phyloP scores from a whole-genome alignment of 2,329 filamentous ascomycete genomes.

The Epichloe baconii region DNA sequence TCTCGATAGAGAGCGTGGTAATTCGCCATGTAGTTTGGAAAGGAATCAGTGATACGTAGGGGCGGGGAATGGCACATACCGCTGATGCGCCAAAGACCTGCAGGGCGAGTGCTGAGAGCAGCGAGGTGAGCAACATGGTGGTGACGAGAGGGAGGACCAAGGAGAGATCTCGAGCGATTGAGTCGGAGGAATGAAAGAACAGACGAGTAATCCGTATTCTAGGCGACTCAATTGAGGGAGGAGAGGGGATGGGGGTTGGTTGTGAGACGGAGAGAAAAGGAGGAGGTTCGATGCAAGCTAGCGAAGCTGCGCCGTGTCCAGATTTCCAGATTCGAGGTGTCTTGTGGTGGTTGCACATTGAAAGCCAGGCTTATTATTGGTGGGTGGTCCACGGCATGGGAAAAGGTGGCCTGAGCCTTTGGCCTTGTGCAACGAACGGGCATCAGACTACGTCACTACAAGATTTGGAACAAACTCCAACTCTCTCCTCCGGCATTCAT shows the following conservation, averaged over 20 bases:
- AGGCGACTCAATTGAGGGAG: slow-evolving; percentile 1
- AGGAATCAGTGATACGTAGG: background rate
- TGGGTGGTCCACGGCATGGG: too few relatives aligned
- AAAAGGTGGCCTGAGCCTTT: too few relatives aligned
- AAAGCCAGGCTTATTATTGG: too few relatives aligned
- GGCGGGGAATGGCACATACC: background rate
- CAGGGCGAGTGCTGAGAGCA: slow-evolving; percentile 5
- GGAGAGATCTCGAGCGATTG: background rate
- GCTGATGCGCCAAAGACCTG: slow-evolving; percentile 5
- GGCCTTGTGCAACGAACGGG: too few relatives aligned
- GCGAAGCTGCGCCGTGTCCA: background rate
- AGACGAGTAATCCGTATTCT: background rate
- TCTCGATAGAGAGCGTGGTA: too few relatives aligned
- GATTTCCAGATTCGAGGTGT: background rate
- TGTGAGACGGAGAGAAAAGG: background rate
- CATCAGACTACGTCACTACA: too few relatives aligned
- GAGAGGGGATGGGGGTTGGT: background rate
- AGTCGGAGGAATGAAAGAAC: background rate
- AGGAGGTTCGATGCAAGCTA: background rate
- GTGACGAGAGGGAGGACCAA: background rate
- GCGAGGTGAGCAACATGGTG: slow-evolving; percentile 6
- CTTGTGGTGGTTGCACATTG: too few relatives aligned
- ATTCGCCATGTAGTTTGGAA: too few relatives aligned
- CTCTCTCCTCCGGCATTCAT: too few relatives aligned
- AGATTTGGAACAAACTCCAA: too few relatives aligned